These are phyloP conservation scores for Pseudozyma sp. DNA, from an alignment of 1,284 basidiomycete genomes.

Conservation along the genomic window DNA sequence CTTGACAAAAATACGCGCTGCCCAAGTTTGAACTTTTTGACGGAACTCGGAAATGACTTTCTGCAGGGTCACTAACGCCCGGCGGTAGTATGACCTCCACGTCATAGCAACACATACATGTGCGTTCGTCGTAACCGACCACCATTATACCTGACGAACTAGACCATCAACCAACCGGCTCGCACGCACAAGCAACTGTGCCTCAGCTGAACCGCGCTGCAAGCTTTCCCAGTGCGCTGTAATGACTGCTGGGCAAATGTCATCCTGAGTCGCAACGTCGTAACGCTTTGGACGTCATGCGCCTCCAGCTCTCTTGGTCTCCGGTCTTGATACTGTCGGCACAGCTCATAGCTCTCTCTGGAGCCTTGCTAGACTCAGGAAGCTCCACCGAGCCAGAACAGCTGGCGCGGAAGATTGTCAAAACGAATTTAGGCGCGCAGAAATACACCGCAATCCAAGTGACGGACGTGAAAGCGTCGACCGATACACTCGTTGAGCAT, in stretches of 20 bases:
- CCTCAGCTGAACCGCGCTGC: background rate
- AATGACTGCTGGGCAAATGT: conserved; percentile 4
- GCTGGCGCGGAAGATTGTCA: background rate
- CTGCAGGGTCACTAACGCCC: background rate
- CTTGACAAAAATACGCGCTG: background rate
- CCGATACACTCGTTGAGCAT: conserved; percentile 14
- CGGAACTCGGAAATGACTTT: conserved; percentile 10
- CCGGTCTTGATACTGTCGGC: conserved; percentile 10
- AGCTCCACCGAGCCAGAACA: background rate
- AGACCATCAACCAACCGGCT: background rate
- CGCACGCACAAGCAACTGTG: background rate
- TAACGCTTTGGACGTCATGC: conserved; percentile 14
- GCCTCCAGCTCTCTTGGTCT: conserved; percentile 9
- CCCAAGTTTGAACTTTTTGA: background rate
- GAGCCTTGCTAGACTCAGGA: conserved; percentile 24
- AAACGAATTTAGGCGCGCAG: background rate
- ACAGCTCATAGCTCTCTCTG: conserved; percentile 8
- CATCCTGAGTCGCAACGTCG: conserved; percentile 3
- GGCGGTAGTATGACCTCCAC: conserved; percentile 11
- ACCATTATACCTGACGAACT: background rate
- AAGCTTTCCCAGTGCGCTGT: background rate
- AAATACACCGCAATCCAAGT: no score
- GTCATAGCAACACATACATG: conserved; percentile 1
- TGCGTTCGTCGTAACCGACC: background rate
- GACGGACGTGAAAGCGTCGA: background rate